phyloP scores from a whole-genome alignment of 2,329 filamentous ascomycete species.

The Cordyceps militaris region DNA sequence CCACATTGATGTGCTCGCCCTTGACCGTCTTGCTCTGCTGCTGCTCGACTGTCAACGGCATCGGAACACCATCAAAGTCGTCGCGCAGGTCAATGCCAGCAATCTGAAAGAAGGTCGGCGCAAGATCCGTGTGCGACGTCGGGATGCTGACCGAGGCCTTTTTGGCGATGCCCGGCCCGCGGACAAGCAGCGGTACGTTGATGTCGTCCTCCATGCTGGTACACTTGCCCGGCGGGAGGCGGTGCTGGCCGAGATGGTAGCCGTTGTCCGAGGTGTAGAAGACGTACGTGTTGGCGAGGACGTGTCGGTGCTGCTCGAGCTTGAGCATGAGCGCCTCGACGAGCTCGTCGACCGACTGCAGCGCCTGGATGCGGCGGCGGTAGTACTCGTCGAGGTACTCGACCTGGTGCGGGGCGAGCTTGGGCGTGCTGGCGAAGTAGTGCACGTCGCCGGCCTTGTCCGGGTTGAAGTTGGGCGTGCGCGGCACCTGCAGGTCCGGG shows the following conservation, averaged over 20 bases:
- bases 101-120: conserved; percentile 49
- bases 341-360: conserved; percentile 50
- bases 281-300: conserved; percentile 56
- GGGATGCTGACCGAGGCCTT: conserved; percentile 34
- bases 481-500: conserved; percentile 49
- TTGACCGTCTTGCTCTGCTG: conserved; percentile 17
- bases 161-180: conserved; percentile 45
- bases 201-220: conserved; percentile 55
- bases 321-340: conserved; percentile 39
- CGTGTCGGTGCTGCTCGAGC: conserved; percentile 40
- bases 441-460: conserved; percentile 33
- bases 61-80: conserved; percentile 52
- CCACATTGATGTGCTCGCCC: conserved; percentile 51
- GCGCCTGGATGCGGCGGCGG: conserved; percentile 40
- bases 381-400: conserved; percentile 46
- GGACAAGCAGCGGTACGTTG: conserved; percentile 48
- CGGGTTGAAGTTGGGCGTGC: conserved; percentile 61
- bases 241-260: conserved; percentile 53
- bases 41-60: conserved; percentile 32
- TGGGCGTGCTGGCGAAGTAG: conserved; percentile 25
- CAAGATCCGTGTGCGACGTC: conserved; percentile 57
- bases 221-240: conserved; percentile 50
- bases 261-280: conserved; percentile 56
- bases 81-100: conserved; percentile 33
- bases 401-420: conserved; percentile 34